Evolutionary conservation across 768 basidiomycete genomes (phyloP).

Genomic region (Russula sp.): DNA sequence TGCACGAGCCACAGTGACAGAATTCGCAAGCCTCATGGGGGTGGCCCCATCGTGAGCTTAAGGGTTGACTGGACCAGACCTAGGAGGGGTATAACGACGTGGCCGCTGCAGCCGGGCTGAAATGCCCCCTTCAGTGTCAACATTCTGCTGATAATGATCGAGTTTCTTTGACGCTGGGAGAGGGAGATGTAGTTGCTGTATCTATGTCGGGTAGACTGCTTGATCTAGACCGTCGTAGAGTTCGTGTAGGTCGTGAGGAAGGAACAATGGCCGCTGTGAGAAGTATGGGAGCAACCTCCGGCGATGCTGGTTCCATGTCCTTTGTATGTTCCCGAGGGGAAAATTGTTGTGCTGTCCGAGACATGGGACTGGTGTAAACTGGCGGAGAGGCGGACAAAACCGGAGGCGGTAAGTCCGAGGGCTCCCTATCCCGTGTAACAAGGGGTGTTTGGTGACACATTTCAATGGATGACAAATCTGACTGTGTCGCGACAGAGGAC

Average conservation of each 20-base stretch:
- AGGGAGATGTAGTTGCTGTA: not conserved
- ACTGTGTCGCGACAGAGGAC: conserved; percentile 29
- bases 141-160: not conserved
- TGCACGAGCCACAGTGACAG: no score
- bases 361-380: conserved; percentile 31
- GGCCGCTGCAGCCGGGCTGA: not conserved
- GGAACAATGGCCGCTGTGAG: not conserved
- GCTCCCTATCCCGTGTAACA: conserved; percentile 27
- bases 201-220: not conserved
- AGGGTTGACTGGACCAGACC: not conserved
- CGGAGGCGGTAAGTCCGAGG: conserved; percentile 32
- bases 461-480: conserved; percentile 25
- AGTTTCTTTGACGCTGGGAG: not conserved
- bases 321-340: not conserved
- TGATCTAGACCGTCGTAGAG: not conserved
- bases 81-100: no score
- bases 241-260: not conserved
- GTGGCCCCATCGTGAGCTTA: no score
- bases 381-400: conserved; percentile 34
- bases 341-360: not conserved
- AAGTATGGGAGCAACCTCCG: not conserved
- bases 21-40: no score
- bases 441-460: conserved; percentile 31
- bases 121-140: not conserved
- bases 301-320: not conserved